A percentile compares a stretch with the other conserved stretches of the same genome.
These are phyloP conservation scores for Venturiaceae sp. DNA, from an alignment of 2,329 filamentous ascomycete genomes.

Conservation along the genomic window DNA sequence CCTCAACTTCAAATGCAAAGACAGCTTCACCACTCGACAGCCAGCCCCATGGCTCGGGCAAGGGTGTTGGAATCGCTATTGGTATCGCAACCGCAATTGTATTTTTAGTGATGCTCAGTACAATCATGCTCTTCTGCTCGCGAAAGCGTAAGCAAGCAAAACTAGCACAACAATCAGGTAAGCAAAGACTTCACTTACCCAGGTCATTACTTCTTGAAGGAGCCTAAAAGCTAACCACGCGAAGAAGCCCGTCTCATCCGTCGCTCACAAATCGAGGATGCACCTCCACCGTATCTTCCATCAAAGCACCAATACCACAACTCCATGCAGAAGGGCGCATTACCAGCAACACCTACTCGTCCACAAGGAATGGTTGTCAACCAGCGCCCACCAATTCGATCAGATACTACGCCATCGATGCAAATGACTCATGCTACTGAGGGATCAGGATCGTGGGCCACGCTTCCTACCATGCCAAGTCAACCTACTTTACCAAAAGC, in stretches of 20 bases:
- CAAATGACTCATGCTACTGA: not conserved
- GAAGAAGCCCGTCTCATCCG: not conserved
- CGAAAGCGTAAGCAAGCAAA: not conserved
- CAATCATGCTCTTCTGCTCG: not conserved
- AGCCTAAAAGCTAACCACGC: not conserved
- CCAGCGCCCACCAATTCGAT: not conserved
- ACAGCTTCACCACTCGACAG: not conserved
- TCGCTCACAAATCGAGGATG: not conserved
- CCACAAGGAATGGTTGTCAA: not conserved
- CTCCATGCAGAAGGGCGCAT: not conserved
- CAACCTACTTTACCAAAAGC: not conserved
- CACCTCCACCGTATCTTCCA: not conserved
- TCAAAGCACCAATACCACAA: not conserved
- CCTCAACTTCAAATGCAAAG: not conserved
- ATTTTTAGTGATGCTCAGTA: not conserved
- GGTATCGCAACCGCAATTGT: not conserved
- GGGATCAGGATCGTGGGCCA: not conserved
- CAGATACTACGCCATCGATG: not conserved
- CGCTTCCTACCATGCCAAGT: not conserved
- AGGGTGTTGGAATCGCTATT: not conserved
- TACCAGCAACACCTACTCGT: not conserved
- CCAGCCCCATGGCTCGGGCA: not conserved
- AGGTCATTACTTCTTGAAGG: not conserved
- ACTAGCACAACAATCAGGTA: not conserved
- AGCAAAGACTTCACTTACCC: not conserved